Evolutionary conservation across 2,329 filamentous ascomycete genomes (phyloP).

Genomic region (Pseudopithomyces chartarum): DNA sequence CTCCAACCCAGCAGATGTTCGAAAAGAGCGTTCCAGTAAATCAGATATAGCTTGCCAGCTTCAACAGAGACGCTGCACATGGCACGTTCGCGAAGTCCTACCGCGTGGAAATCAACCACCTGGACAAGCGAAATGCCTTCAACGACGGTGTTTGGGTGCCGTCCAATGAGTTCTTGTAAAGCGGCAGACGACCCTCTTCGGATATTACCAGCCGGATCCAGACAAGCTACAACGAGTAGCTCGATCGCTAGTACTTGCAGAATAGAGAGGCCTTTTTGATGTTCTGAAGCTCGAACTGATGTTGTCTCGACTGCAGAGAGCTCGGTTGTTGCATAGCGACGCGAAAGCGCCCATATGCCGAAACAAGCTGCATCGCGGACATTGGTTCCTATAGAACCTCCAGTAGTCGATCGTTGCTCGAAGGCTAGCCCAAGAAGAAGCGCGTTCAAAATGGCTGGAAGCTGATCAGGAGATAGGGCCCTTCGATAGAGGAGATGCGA

Average conservation of each 20-base stretch:
- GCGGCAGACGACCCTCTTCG: constrained; percentile 90
- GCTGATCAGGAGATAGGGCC: constrained; percentile 72
- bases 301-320: constrained; percentile 64
- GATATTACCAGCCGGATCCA: constrained; percentile 93
- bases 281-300: constrained; percentile 51
- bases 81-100: constrained; percentile 83
- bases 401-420: constrained; percentile 84
- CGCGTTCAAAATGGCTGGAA: constrained; percentile 76
- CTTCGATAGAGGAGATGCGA: constrained; percentile 85
- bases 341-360: constrained; percentile 89
- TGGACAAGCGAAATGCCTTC: constrained; percentile 88
- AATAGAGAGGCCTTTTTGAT: constrained; percentile 52
- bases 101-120: constrained; percentile 88
- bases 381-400: constrained; percentile 84
- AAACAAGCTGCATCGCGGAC: constrained; percentile 96
- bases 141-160: constrained; percentile 83
- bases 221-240: constrained; percentile 77
- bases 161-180: constrained; percentile 88
- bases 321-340: constrained; percentile 82
- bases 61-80: constrained; percentile 75
- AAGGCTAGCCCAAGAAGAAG: constrained; percentile 82
- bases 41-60: constrained; percentile 66
- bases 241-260: constrained; percentile 81
- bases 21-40: constrained; percentile 72
- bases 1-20: constrained; percentile 80